Evolutionary conservation across 805 yeast species (phyloP), one percentile per base, ranked within the genome.

Genomic region (Monosporozyma yasuniensis): DNA sequence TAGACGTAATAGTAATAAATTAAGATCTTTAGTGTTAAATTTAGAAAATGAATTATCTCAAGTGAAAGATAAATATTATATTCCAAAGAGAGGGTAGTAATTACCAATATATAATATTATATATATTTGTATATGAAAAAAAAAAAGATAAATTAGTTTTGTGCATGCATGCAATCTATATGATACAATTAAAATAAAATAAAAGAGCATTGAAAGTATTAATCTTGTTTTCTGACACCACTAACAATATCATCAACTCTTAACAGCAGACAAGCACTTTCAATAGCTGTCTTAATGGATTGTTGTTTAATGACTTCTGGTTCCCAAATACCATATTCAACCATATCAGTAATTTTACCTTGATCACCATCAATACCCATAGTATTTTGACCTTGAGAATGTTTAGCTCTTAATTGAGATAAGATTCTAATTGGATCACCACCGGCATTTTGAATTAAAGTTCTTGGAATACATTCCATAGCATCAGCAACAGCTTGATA

Each of bases 401-500:
- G 99, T 67, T 89, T 88, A 37, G 99, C 96, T 72, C 99, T 83
- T 64, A 93, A 75, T 64, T 86, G 93, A 2, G 98, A 83, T 58
- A 93, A 75, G 19, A 87, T 74, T 69, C 95, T 80, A 63, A 93
- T 88, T 48, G 99, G 89, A 66, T 89, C 90, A 32, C 96, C 98
- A 63, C 99, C 99, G 59, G 98, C 89, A 71, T 93, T 93, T 73
- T 93, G 99, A 54, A 93, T 83, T 65, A 93, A 78, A 3, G 99
- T 93, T 73, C 99, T 83, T 60, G 99, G 98, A 60, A 93, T 93
- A 46, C 93, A 96, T 71, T 93, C 99, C 74, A 93, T 84, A 0
- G 99, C 98, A 72, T 93, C 98, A 8, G 97, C 96, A 49, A 93
- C 98, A 3, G 98, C 97, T 71, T 87, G 93, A 70, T 93, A 93